Base-by-base conservation (phyloP, 495 filamentous ascomycete species). In the Amphirosellinia nigrospora region DNA sequence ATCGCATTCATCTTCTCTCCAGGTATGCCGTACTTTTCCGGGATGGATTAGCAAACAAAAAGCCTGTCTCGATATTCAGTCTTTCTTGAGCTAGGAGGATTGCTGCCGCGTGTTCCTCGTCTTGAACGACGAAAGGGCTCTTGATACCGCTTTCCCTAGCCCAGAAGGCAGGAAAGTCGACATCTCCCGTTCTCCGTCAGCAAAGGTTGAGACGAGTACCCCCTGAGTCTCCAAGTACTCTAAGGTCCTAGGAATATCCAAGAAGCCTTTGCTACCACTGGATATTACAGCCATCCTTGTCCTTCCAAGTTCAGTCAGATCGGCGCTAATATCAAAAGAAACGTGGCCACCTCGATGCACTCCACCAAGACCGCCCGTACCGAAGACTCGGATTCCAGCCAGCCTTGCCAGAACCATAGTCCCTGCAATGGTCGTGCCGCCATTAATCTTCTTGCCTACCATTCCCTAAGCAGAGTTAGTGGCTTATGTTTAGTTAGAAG, bases 221-320 rank as follows among this genome's bases (percentile, higher is more conserved):
- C 96, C 96, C 78, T 97, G 92, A 0, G 96, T 99, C 79, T 99
- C 96, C 21, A 99, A 87, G 72, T 92, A 97, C 81, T 99, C 96
- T 2, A 99, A 84, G 2, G 96, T 99, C 65, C 91, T 85, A 8
- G 92, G 91, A 69, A 98, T 91, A 75, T 99, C 96, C 11, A 99
- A 82, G 78, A 99, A 99, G 73, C 96, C 94, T 81, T 99, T 99
- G 75, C 93, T 95, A 4, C 96, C 96, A 65, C 91, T 92, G 78
- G 91, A 92, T 34, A 98, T 85, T 10, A 99, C 94, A 32, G 94
- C 90, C 50, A 99, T 89, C 11, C 92, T 87, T 4, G 96, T 99
- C 36, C 94, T 86, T n/a, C 95, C 94, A 38, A 99, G 87, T 81
- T 99, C 96, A 4, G 93, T 97, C 64, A 99, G 84, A 80, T 99